Base-by-base conservation (phyloP, 140 eudicot species). In the Stevia rebaudiana region DNA sequence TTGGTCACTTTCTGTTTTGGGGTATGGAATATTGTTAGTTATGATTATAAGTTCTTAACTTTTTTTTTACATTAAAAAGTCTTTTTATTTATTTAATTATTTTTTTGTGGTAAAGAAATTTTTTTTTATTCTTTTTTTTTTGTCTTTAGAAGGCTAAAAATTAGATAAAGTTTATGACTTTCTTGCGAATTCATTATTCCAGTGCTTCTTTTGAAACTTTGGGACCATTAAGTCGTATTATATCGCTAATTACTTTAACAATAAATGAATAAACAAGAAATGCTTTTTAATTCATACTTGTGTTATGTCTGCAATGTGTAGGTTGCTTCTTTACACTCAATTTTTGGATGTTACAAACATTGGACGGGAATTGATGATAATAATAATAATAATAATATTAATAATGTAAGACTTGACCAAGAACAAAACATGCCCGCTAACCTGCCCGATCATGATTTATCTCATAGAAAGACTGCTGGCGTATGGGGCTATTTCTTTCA, bases 1-100 rank as follows among this genome's bases (percentile, higher is more conserved):
- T 67, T 94, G 82, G 87, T 86, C 58, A 83, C 95, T 22, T 53
- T 94, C 71, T 88, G 83, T 79, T 94, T 94, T 61, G 95, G 79
- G 90, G 98, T 92, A 85, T 25, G 87, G 61, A 63, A 18, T 66
- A 22, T 39, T 33, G 37, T 5, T 2, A 5, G 37, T 33, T 33
- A 5, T 2, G 6, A 3, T 2, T 33, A 33, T 33, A 33, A 33
- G 37, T 5, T 33, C 37, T 33, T 2, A 33, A 33, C 37, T 1
- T 33, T 33, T 33, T 33, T 33, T 33, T 33, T 5, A 6, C 21
- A 18, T 30, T n/a, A 53, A 6, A 30, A 25, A 41, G 56, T n/a
- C n/a, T n/a, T n/a, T n/a, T n/a, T n/a, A n/a, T n/a, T n/a, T n/a
- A n/a, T n/a, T n/a, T n/a, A n/a, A n/a, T n/a, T n/a, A n/a, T n/a